Evolutionary conservation across 176 grass and related monocot species (phyloP), one percentile per base, ranked within the genome.

Genomic region (Puya raimondii): DNA sequence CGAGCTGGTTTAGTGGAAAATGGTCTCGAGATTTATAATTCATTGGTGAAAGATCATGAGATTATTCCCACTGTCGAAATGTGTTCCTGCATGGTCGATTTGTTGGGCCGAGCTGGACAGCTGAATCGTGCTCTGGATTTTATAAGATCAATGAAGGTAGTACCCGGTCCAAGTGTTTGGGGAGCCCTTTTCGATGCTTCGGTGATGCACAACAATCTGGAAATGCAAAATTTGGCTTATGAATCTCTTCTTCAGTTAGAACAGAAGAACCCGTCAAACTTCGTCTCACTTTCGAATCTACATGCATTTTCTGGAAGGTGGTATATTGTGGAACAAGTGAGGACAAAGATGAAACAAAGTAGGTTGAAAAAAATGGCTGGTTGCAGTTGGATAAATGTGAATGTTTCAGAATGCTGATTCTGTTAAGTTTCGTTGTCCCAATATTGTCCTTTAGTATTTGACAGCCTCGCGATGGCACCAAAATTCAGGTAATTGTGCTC

Each of bases 171-270:
- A 68, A 82, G 78, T 77, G 83, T 87, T 12, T 96, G 80, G 88
- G 88, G 88, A 66, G 82, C 80, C 57, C 85, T 96, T 84, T 47
- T 88, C 70, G 68, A 79, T 80, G 88, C 83, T 18, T 90, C 85
- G 66, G 14, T 86, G 49, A 76, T 75, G 71, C 80, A 88, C 29
- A 71, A 63, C 47, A 82, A 88, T 54, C 75, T 78, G 54, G 64
- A 81, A 74, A 73, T 87, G 70, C 72, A 84, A 69, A 79, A 90
- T 76, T 74, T 95, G 26, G 75, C 78, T 65, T 82, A 72, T 63
- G 69, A 48, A 29, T 82, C 49, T 64, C 81, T 95, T 79, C 70
- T 91, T 76, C 76, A 67, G 70, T 79, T 85, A 15, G 71, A 86
- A 70, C 14, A 70, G 51, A 49, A 69, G 53, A 91, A 73, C 20